Percentiles rank a stretch among this genome's conserved stretches.
phyloP scores from a whole-genome alignment of 345 rosid species.

The Crucihimalaya himalaica region DNA sequence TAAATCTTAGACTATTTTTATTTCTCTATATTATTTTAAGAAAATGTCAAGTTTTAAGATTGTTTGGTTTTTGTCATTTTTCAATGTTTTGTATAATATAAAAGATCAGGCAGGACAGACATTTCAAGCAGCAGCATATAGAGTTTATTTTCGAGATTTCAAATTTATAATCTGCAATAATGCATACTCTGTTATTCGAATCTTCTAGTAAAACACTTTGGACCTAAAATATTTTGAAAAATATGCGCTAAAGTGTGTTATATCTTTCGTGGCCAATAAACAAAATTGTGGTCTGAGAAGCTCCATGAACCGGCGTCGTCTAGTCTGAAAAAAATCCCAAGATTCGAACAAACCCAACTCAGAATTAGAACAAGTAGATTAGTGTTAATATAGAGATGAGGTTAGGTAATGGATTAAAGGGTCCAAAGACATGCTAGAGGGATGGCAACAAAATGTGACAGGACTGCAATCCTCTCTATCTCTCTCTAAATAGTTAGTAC shows the following conservation, averaged over 20 bases:
- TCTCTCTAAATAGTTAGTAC: slow-evolving; percentile 36
- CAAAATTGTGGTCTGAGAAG: slow-evolving; percentile 1
- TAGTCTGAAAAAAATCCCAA: not conserved
- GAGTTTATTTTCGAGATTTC: not conserved
- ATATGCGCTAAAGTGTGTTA: not conserved
- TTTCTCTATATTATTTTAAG: no score
- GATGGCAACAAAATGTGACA: slow-evolving; percentile 41
- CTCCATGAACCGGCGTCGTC: slow-evolving; percentile 2
- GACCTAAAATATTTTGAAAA: not conserved
- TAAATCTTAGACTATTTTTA: no score
- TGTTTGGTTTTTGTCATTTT: not conserved
- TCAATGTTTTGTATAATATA: not conserved
- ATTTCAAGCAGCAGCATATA: not conserved
- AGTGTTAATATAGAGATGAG: slow-evolving; percentile 35
- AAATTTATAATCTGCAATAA: not conserved
- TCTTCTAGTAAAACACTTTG: not conserved
- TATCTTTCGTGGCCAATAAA: not conserved
- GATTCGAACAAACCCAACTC: slow-evolving; percentile 36
- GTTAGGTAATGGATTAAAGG: slow-evolving; percentile 41
- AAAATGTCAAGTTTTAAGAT: not conserved
- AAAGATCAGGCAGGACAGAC: not conserved
- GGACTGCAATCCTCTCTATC: slow-evolving; percentile 30
- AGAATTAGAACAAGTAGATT: slow-evolving; percentile 24
- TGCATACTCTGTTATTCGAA: not conserved
- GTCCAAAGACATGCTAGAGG: slow-evolving; percentile 31